A percentile compares a stretch with the other conserved stretches of the same genome.
These are phyloP conservation scores for Emmonsia crescens DNA, from an alignment of 2,329 filamentous ascomycete genomes.

Conservation along the genomic window DNA sequence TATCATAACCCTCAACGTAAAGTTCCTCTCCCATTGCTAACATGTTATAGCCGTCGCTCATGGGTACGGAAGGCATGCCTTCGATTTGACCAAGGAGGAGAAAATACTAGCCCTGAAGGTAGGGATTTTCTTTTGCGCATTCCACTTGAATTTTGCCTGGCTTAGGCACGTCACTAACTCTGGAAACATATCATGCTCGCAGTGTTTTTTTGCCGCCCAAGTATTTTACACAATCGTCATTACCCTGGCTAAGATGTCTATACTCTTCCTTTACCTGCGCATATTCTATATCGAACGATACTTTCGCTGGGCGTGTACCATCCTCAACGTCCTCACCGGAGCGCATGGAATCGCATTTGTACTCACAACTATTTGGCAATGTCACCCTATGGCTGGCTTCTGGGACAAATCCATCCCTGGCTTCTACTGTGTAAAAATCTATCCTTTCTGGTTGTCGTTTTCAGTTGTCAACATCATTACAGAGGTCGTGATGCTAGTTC, in stretches of 20 bases:
- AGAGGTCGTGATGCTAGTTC: slow-evolving; percentile 16
- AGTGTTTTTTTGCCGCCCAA: slow-evolving; percentile 44
- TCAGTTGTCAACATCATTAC: slow-evolving; percentile 18
- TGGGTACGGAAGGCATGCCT: slow-evolving; percentile 22
- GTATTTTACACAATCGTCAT: slow-evolving; percentile 47
- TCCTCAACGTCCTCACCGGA: slow-evolving; percentile 13
- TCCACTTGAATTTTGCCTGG: neutral
- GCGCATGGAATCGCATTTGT: slow-evolving; percentile 13
- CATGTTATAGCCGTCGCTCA: slow-evolving; percentile 17
- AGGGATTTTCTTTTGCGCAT: neutral
- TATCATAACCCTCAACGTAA: too few relatives aligned
- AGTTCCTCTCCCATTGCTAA: neutral
- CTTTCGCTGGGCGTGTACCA: slow-evolving; percentile 37
- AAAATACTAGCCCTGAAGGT: slow-evolving; percentile 20
- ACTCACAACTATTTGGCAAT: slow-evolving; percentile 18
- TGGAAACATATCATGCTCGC: neutral
- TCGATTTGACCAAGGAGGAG: slow-evolving; percentile 15
- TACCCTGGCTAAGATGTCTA: slow-evolving; percentile 44
- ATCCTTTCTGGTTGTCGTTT: slow-evolving; percentile 16
- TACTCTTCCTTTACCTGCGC: slow-evolving; percentile 44
- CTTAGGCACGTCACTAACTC: neutral
- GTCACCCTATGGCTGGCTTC: slow-evolving; percentile 14
- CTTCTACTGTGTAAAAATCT: slow-evolving; percentile 17
- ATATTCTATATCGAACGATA: slow-evolving; percentile 37
- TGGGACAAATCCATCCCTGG: slow-evolving; percentile 15